Base-by-base conservation (phyloP, 2,329 filamentous ascomycete genomes). In the Apiospora phragmitis region DNA sequence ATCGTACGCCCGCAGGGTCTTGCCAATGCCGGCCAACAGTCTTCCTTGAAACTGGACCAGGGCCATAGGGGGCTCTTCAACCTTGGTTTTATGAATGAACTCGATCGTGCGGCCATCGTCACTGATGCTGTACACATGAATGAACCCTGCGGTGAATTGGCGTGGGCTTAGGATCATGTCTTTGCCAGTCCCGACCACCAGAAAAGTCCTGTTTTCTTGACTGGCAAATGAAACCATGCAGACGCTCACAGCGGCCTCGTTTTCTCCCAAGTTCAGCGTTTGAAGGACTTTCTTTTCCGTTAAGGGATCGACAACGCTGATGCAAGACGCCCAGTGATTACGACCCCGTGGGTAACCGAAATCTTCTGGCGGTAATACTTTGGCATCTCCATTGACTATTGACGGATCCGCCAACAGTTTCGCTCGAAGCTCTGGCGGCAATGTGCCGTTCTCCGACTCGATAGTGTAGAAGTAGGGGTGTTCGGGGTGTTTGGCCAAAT, bases 51-150 rank as follows among this genome's bases (percentile, higher is more conserved):
- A 99, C 3, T 90, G 87, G n/a, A 96, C 85, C 21, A 99, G 86
- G n/a, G 96, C 95, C 76, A 94, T 90, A 1, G 97, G 94, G 2
- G 95, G 95, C 74, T 94, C 91, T 74, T 97, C 94, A 8, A 98
- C 89, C 77, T 94, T 94, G 0, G 97, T 99, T 81, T 98, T 98
- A 83, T 99, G 96, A 73, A 98, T 95, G 71, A 98, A 96, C 77
- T 98, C 93, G 21, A 99, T 88, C 76, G 94, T 91, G 70, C 90
- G 91, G n/a, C 97, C 97, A 72, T 94, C 90, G 67, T 97, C 92
- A 68, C 92, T 89, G 80, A 99, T 94, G 55, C 94, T 91, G 81
- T 98, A 99, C 35, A 98, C 93, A 77, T 98, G 94, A 45, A 99
- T 93, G 75, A 92, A 97, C 0, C 95, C 96, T 72, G 91, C 91